Evolutionary conservation across 2,329 filamentous ascomycete genomes (phyloP), one percentile per base, ranked within the genome.

Genomic region (Acrocalymma vagum): DNA sequence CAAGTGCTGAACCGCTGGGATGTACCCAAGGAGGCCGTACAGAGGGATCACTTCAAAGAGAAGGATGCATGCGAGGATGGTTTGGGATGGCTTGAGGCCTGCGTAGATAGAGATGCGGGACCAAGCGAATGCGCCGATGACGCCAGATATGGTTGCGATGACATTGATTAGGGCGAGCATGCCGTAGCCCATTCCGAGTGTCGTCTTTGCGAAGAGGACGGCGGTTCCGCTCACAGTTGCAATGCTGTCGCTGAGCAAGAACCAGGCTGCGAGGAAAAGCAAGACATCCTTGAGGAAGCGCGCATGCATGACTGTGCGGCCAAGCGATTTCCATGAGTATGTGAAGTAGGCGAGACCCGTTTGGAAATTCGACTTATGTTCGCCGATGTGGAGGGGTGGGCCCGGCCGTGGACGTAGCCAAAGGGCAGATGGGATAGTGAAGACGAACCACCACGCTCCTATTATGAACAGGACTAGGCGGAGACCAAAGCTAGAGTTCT

Each of bases 211-310:
- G 66, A 96, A 99, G 8, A 99, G 78, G 18, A 97, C 91, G 1
- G 94, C 94, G 0, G 94, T 97, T 10, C 91, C 93, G 22, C 89
- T 94, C 1, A 95, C 93, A 0, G 94, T 97, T 6, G 94, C 94
- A 50, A 97, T 91, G 27, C 89, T 91, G 61, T 99, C 94, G 6
- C 89, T 95, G 2, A 99, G 80, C 20, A 99, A 79, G 65, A 99
- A 96, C 94, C 94, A 99, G 5, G 90, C 91, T 3, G 81, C 83
- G 4, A 99, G 80, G 65, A 94, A 94, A 6, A 93, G 75, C 18
- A 88, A 74, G 18, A 93, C 85, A 56, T 94, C 89, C 34, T 84
- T 74, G 6, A 93, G 78, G 9, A 81, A 80, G 10, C 86, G 78
- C 3, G 93, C 92, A 29, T 91, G 81, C 55, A 84, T 80, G 9